These are phyloP conservation scores for Seiridium cupressi DNA, from an alignment of 2,329 filamentous ascomycete genomes.

Conservation along the genomic window DNA sequence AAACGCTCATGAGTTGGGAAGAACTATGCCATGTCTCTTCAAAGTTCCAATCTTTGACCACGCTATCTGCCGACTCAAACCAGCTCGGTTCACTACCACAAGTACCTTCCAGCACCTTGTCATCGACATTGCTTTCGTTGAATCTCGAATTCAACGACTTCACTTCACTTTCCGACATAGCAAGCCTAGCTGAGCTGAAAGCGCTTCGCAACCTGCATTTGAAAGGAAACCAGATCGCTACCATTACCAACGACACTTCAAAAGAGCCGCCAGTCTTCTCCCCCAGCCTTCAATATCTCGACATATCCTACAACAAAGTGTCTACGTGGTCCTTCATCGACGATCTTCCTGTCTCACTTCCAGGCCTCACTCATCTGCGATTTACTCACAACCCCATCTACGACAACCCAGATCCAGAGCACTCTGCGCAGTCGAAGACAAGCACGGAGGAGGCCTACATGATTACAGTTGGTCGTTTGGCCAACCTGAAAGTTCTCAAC, in stretches of 20 bases:
- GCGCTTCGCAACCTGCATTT: conserved; percentile 63
- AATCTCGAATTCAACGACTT: conserved; percentile 74
- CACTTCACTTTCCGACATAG: conserved; percentile 54
- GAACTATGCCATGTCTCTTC: conserved; percentile 55
- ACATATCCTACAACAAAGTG: conserved; percentile 72
- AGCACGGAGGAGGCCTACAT: conserved; percentile 80
- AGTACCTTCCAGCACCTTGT: conserved; percentile 37
- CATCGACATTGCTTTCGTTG: conserved; percentile 57
- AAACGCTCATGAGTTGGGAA: conserved; percentile 65
- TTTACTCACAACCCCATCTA: conserved; percentile 87
- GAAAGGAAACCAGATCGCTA: conserved; percentile 71
- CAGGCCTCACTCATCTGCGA: conserved; percentile 71
- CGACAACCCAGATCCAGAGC: conserved; percentile 43
- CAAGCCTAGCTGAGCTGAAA: conserved; percentile 47
- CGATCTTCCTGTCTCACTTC: conserved; percentile 63
- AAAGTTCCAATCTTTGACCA: conserved; percentile 51
- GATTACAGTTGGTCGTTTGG: conserved; percentile 77
- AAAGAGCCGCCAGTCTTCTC: conserved; percentile 47
- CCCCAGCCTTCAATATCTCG: conserved; percentile 59
- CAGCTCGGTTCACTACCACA: conserved; percentile 51
- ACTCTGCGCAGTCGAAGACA: conserved; percentile 21
- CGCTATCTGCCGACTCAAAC: conserved; percentile 56
- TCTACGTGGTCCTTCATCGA: conserved; percentile 74
- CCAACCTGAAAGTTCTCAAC: conserved; percentile 67
- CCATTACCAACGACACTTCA: conserved; percentile 29